These are phyloP conservation scores for Tagetes patula DNA, from an alignment of 129 eudicot genomes.

Conservation along the genomic window DNA sequence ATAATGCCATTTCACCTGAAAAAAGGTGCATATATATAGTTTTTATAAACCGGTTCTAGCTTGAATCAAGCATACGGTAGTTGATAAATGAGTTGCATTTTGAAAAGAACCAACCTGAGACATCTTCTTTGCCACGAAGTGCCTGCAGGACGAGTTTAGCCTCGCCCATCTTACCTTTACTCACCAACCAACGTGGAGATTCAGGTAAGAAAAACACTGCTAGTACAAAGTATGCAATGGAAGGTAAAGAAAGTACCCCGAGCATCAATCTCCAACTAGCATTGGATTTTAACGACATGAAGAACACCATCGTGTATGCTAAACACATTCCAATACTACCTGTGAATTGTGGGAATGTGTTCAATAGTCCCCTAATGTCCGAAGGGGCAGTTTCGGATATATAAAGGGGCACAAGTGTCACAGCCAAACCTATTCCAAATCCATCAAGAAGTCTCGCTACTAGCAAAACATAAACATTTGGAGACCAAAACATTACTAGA, in stretches of 20 bases:
- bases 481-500: constrained; percentile 92
- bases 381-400: constrained; percentile 98
- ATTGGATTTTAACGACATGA: constrained; percentile 59
- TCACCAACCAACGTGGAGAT: constrained; percentile 97
- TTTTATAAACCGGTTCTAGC: no score
- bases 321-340: constrained; percentile 89
- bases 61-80: no score
- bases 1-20: constrained; percentile 81
- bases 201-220: constrained; percentile 79
- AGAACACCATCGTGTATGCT: constrained; percentile 87
- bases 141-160: constrained; percentile 68
- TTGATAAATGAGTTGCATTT: background rate
- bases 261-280: constrained; percentile 97
- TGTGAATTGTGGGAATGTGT: constrained; percentile 90
- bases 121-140: constrained; percentile 89
- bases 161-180: constrained; percentile 87
- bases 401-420: constrained; percentile 88
- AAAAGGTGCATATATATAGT: background rate
- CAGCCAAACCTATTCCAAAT: constrained; percentile 92
- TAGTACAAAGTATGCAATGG: constrained; percentile 54
- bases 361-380: constrained; percentile 82
- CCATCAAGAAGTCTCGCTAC: constrained; percentile 89
- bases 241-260: constrained; percentile 88
- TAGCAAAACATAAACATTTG: constrained; percentile 77
- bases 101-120: constrained; percentile 52